A percentile compares a stretch with the other conserved stretches of the same genome.
Evolutionary conservation across 225 moss, liverwort and hornwort species (phyloP).

Genomic region (Ulota crispa): DNA sequence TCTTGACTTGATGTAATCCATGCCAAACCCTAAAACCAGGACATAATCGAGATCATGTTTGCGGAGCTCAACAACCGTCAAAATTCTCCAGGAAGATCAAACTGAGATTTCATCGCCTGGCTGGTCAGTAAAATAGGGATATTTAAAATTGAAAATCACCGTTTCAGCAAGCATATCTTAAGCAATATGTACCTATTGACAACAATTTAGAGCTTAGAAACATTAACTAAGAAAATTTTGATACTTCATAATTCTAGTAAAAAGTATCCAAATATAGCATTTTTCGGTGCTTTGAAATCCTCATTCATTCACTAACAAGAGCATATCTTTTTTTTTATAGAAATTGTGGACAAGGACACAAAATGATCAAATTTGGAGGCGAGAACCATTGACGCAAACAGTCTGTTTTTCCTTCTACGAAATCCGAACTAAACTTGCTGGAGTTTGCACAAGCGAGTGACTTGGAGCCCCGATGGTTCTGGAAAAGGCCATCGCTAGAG

Average conservation of each 20-base stretch:
- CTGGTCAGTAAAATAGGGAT: neutral
- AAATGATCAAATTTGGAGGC: neutral
- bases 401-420: neutral
- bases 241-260: neutral
- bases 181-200: neutral
- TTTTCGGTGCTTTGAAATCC: neutral
- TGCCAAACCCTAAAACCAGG: neutral
- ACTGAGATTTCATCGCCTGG: neutral
- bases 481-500: neutral
- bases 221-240: neutral
- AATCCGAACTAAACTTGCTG: neutral
- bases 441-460: neutral
- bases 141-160: neutral
- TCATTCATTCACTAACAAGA: neutral
- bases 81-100: neutral
- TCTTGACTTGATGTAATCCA: neutral
- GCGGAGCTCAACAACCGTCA: neutral
- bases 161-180: neutral
- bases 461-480: neutral
- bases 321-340: neutral
- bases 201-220: neutral
- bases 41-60: neutral
- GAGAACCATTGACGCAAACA: neutral
- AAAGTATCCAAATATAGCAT: neutral
- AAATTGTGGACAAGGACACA: neutral